Percentiles rank a stretch among this genome's conserved stretches.
Conservation (phyloP, 2,329 filamentous ascomycete genomes). For the Trichoderma endophyticum region DNA sequence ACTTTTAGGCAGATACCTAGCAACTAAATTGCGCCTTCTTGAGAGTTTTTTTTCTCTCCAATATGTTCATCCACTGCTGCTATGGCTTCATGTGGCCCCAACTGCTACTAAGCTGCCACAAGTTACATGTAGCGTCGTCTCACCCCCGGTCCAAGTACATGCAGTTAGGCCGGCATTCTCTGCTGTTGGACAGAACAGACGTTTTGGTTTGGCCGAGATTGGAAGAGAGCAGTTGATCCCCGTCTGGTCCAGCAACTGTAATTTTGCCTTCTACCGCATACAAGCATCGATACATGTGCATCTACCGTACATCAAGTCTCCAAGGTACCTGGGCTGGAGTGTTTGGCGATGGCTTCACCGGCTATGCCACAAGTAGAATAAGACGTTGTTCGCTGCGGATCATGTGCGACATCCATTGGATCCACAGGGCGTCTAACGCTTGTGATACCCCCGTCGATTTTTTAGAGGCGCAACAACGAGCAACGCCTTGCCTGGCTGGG, state of each 20-base stretch:
- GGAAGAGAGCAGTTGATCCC: background rate
- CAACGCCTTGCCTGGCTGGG: slow-evolving; percentile 13
- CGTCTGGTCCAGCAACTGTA: background rate
- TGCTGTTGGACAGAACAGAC: background rate
- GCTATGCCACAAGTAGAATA: slow-evolving; percentile 28
- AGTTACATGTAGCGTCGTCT: background rate
- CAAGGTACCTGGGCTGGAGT: background rate
- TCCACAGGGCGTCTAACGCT: slow-evolving; percentile 33
- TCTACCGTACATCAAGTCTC: background rate
- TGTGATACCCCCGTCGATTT: slow-evolving; percentile 22
- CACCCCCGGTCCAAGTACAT: background rate
- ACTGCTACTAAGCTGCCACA: background rate
- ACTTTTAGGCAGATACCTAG: background rate
- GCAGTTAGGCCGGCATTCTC: background rate
- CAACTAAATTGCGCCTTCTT: background rate
- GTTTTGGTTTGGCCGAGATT: background rate
- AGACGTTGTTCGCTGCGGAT: slow-evolving; percentile 26
- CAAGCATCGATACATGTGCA: background rate
- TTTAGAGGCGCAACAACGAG: slow-evolving; percentile 14
- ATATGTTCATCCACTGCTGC: background rate
- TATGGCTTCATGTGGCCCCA: background rate
- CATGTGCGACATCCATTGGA: slow-evolving; percentile 33
- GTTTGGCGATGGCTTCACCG: background rate
- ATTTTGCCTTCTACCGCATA: background rate
- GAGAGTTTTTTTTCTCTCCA: background rate